Base-by-base conservation (phyloP, 257 asterid genomes). In the Cinchona pubescens region DNA sequence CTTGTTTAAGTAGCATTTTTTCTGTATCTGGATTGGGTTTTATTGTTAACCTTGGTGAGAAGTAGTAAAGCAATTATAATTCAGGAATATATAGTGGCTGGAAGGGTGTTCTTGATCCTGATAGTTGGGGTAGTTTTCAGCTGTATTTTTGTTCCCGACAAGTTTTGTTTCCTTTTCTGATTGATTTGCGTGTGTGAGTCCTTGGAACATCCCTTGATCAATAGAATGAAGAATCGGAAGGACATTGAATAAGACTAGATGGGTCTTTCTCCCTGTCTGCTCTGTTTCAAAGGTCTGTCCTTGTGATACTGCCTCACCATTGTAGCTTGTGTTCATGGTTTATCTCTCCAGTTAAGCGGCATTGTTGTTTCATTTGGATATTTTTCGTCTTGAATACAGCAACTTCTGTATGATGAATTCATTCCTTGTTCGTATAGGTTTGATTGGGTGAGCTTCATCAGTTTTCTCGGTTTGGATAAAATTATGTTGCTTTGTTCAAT, bases 141-240 rank as follows among this genome's bases (percentile, higher is more conserved):
- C 55, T 11, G 4, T 15, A 10, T 10, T 61, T 29, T 49, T 34
- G 0, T 6, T 29, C 25, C 29, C 70, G 12, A 8, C 59, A 4
- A n/a, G 10, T 8, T 34, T 51, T 37, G 14, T 19, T 45, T 40
- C 18, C 46, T 32, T 45, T 30, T 35, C 68, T 9, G 15, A 27
- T 73, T 73, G 38, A 61, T 34, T 71, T 60, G n/a, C 43, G 21
- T 46, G 40, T 46, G 5, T 42, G 21, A 25, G 68, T 68, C 56
- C 2, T 56, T 12, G 74, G 5, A 71, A 14, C 25, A 38, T 62
- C 16, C 3, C 38, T n/a, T 58, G 15, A 72, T 5, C 40, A 30
- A 7, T 7, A 23, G 53, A 29, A 55, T 34, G 40, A 13, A 21
- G 30, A 69, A 29, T 53, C 14, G 14, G 75, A 35, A 21, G 67